Base-by-base conservation (phyloP, 495 filamentous ascomycete genomes). In the Trichoderma orchidacearum region DNA sequence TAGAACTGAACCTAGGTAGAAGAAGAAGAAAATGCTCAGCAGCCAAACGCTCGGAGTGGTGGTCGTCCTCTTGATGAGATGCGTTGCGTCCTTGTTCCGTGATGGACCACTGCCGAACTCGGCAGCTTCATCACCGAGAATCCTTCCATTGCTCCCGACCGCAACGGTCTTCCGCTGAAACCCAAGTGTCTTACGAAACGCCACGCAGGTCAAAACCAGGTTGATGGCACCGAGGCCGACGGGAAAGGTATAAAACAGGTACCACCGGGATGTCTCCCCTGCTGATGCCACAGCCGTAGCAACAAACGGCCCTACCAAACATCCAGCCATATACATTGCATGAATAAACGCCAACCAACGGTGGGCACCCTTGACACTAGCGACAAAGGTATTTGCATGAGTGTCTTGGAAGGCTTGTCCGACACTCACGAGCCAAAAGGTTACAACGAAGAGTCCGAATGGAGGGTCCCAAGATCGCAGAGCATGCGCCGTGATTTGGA, bases 311-410 rank as follows among this genome's bases (percentile, higher is more conserved):
- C 63, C 68, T 5, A 79, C 67, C 3, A 83, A 66, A 13, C 72
- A 74, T 0, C 78, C 78, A 0, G 75, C 66, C 23, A 75, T 76
- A 54, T 79, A 83, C 64, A 75, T 72, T 34, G 74, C 75, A 63
- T 83, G 79, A 17, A 81, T 76, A 54, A 80, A 70, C 6, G 76
- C 77, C 3, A 83, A 64, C 79, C 79, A 81, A 28, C 77, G 66
- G 57, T 83, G 78, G 4, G 75, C 69, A 30, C 68, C 70, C 23
- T 67, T 64, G 18, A 72, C 65, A 8, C 66, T 70, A 51, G 73
- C 67, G 0, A 76, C 76, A 58, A 74, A 79, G 3, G 73, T 74
- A 52, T 81, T 82, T 15, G 72, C 68, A 53, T 80, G 73, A 5
- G 78, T 69, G 58, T 83, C 78, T 51, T 80, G 73, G 56, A 74